phyloP scores from a whole-genome alignment of 2,329 filamentous ascomycete genomes.

The Colletotrichum musae region DNA sequence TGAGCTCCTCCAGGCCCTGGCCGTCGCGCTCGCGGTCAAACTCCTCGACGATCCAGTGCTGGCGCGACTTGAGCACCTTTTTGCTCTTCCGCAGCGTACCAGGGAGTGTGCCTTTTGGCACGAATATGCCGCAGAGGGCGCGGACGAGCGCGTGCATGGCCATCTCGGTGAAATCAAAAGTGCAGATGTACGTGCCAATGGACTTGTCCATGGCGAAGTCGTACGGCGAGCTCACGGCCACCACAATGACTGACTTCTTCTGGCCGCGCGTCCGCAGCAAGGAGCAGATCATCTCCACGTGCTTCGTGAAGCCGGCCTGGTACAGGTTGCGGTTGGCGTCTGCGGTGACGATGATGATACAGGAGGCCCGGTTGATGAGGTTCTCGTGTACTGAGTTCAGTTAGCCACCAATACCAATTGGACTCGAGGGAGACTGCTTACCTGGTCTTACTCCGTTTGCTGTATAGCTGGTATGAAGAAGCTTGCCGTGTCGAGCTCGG shows the following conservation, averaged over 20 bases:
- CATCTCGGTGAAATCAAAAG: slow-evolving; percentile 95
- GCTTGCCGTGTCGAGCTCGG: slow-evolving; percentile 85
- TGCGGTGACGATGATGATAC: slow-evolving; percentile 91
- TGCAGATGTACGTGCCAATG: slow-evolving; percentile 94
- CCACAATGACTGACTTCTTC: slow-evolving; percentile 91
- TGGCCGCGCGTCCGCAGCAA: slow-evolving; percentile 83
- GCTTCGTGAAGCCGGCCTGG: slow-evolving; percentile 94
- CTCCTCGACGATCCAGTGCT: slow-evolving; percentile 94
- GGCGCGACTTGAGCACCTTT: slow-evolving; percentile 88
- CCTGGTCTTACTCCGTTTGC: slow-evolving; percentile 89
- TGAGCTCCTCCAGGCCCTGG: slow-evolving; percentile 80
- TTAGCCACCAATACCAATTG: slow-evolving; percentile 28
- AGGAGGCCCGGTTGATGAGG: slow-evolving; percentile 88
- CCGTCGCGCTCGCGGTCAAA: slow-evolving; percentile 87
- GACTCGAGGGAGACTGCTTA: slow-evolving; percentile 42
- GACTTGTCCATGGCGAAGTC: slow-evolving; percentile 95
- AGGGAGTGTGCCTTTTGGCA: slow-evolving; percentile 71
- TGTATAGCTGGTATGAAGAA: slow-evolving; percentile 95
- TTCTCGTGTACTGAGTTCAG: slow-evolving; percentile 81
- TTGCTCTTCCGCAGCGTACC: slow-evolving; percentile 89
- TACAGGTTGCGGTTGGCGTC: slow-evolving; percentile 96
- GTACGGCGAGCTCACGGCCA: slow-evolving; percentile 95
- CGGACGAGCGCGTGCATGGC: slow-evolving; percentile 88
- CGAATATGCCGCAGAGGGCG: slow-evolving; percentile 83
- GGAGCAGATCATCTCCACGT: slow-evolving; percentile 95